Evolutionary conservation across 164 flowering plant species (phyloP).

Genomic region (Liriodendron chinense): DNA sequence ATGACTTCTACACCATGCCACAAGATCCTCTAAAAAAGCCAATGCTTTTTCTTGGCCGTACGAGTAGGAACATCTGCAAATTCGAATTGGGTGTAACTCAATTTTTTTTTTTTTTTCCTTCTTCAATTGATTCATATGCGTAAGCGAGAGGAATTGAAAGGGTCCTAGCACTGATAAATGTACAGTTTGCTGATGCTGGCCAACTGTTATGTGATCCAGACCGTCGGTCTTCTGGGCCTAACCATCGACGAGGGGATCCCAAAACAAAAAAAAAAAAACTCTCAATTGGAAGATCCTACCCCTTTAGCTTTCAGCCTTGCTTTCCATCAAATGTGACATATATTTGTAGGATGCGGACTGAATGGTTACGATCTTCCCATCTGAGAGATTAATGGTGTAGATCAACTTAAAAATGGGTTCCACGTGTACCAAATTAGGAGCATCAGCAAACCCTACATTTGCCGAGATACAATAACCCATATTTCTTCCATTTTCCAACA

Average conservation of each 20-base stretch:
- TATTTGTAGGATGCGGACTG: background rate
- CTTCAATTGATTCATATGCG: background rate
- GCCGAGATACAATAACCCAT: background rate
- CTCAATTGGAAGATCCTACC: background rate
- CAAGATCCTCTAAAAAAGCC: constrained; percentile 53
- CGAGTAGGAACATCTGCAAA: constrained; percentile 70
- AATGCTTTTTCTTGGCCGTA: constrained; percentile 48
- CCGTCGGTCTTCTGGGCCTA: background rate
- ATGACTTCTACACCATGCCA: background rate
- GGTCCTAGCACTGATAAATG: background rate
- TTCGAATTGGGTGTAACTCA: background rate
- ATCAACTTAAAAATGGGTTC: background rate
- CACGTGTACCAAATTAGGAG: background rate
- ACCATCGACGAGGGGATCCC: background rate
- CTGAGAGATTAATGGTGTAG: too few species aligned
- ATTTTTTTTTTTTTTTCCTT: background rate
- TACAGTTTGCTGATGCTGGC: background rate
- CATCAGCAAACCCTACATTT: background rate
- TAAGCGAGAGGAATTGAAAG: background rate
- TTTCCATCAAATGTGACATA: background rate
- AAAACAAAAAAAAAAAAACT: too few species aligned
- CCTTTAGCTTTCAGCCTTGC: background rate
- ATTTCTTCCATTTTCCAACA: background rate
- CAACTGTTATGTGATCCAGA: background rate
- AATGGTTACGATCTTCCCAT: background rate